Conservation (phyloP, 306 rosid species). For the Quercus glauca region DNA sequence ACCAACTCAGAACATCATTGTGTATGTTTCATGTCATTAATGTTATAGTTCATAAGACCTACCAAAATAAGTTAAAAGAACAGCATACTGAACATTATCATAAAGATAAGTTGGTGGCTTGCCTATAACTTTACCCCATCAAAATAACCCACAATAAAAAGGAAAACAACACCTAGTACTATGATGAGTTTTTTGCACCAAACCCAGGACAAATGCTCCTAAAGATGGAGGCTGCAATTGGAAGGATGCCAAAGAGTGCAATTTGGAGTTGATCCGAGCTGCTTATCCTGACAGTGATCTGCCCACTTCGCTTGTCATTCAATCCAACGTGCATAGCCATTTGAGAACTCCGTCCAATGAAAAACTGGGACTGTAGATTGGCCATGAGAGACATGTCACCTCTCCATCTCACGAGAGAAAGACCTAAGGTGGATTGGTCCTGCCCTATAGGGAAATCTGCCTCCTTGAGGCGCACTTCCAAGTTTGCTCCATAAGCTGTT, state of each 20-base stretch:
- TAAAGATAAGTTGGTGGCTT: not conserved
- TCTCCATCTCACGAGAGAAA: conserved; percentile 21
- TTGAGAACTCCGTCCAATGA: conserved; percentile 14
- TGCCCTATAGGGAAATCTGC: conserved; percentile 11
- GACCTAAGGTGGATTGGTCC: conserved; percentile 16
- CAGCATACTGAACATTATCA: not conserved
- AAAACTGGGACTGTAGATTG: conserved; percentile 15
- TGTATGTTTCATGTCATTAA: not conserved
- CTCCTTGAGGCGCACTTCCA: conserved; percentile 16
- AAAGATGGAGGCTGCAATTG: conserved; percentile 18
- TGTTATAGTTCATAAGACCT: not conserved
- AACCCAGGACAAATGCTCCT: conserved; percentile 4
- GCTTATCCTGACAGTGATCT: conserved; percentile 20
- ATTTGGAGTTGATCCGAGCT: conserved; percentile 21
- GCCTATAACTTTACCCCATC: not conserved
- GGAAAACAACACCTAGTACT: not conserved
- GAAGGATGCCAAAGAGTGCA: conserved; percentile 25
- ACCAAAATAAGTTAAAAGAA: not conserved
- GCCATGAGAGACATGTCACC: conserved; percentile 15
- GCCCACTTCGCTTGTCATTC: conserved; percentile 19
- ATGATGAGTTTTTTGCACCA: not conserved
- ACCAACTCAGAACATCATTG: not conserved
- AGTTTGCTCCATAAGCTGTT: conserved; percentile 23
- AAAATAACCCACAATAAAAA: not conserved
- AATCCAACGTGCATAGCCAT: conserved; percentile 11